Evolutionary conservation across 108 stramenopile species (phyloP).

Genomic region (Bacterosira constricta): DNA sequence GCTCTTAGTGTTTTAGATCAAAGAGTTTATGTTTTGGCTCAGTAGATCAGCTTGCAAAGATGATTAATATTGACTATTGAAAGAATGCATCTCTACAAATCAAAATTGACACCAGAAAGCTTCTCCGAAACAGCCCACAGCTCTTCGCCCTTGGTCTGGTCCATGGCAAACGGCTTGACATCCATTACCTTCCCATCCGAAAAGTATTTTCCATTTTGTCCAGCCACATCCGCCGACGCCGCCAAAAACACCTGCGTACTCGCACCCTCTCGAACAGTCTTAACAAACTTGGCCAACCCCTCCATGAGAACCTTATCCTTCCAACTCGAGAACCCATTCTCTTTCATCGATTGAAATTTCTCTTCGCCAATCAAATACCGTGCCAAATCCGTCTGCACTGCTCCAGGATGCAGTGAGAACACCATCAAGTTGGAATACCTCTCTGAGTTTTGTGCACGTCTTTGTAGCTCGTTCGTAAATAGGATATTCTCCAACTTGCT

Average conservation of each 20-base stretch:
- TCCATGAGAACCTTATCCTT: constrained; percentile 38
- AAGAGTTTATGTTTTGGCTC: too few species aligned
- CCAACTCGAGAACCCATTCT: constrained; percentile 32
- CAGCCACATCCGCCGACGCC: constrained; percentile 8
- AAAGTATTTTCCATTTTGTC: constrained; percentile 42
- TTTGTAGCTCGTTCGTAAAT: constrained; percentile 68
- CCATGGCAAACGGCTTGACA: constrained; percentile 46
- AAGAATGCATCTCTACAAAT: too few species aligned
- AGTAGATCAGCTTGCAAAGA: too few species aligned
- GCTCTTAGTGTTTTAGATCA: too few species aligned
- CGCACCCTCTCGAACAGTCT: constrained; percentile 59
- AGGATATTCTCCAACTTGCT: constrained; percentile 72
- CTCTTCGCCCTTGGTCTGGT: constrained; percentile 26
- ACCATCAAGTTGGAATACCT: constrained; percentile 16
- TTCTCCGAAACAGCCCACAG: constrained; percentile 55
- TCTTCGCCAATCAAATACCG: constrained; percentile 53
- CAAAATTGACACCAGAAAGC: constrained; percentile 46
- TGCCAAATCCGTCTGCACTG: constrained; percentile 60
- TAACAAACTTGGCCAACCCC: constrained; percentile 40
- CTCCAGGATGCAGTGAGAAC: constrained; percentile 63
- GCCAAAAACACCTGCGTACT: constrained; percentile 60
- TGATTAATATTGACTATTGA: too few species aligned
- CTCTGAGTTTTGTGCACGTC: constrained; percentile 30
- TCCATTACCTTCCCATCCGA: constrained; percentile 25
- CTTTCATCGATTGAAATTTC: constrained; percentile 44